phyloP scores from a whole-genome alignment of 2,329 filamentous ascomycete species.

The Colletotrichum eremochloae region DNA sequence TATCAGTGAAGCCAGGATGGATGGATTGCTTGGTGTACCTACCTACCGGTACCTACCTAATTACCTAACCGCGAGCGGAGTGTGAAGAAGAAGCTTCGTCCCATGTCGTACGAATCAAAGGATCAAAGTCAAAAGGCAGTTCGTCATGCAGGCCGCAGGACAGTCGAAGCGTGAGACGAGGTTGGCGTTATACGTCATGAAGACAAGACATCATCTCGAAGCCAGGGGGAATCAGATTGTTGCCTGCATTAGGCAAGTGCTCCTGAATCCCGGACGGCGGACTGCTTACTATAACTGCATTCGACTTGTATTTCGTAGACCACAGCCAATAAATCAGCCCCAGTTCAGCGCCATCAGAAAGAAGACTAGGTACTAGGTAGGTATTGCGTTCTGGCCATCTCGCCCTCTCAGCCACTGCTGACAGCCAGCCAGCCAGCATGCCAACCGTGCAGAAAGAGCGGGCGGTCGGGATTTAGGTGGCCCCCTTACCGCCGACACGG shows the following conservation, averaged over 20 bases:
- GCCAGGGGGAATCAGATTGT: slow-evolving; percentile 1
- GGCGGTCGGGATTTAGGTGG: slow-evolving; percentile 19
- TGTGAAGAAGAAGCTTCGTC: neutral
- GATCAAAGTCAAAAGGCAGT: neutral
- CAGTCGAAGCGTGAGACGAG: too few species aligned
- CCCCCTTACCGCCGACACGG: slow-evolving; percentile 31
- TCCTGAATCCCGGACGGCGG: neutral
- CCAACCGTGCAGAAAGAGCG: neutral
- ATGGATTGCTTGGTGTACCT: neutral
- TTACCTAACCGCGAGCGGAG: too few species aligned
- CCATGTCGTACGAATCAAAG: neutral
- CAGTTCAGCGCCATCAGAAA: neutral
- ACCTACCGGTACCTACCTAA: too few species aligned
- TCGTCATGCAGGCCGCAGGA: neutral
- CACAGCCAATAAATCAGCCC: neutral
- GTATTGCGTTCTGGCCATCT: neutral
- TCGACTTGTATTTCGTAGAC: too few species aligned
- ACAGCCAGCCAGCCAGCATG: neutral
- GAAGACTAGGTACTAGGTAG: neutral
- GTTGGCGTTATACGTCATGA: neutral
- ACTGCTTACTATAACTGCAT: slow-evolving; percentile 13
- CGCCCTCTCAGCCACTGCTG: neutral
- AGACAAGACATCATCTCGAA: neutral
- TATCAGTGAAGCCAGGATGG: neutral
- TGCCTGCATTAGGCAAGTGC: slow-evolving; percentile 12